These are phyloP conservation scores for Pharnaceum exiguum DNA, from an alignment of 148 eudicot species.

Conservation along the genomic window DNA sequence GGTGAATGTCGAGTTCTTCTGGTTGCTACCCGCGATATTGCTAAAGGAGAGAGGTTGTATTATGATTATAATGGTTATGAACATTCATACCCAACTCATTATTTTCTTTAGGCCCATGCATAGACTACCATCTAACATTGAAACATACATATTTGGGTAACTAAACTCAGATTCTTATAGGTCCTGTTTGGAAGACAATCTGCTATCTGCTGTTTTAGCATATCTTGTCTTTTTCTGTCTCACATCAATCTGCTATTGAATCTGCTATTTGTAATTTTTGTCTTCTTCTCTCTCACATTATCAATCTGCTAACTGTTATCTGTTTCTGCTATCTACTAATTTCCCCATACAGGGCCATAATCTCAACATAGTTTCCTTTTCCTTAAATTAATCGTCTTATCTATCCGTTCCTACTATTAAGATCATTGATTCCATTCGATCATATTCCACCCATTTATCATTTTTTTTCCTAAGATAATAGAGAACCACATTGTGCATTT, in stretches of 20 bases:
- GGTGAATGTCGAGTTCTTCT: constrained; percentile 81
- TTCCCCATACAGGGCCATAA: no score
- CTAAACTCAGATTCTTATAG: constrained; percentile 6
- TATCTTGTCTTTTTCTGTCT: no score
- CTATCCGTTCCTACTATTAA: not conserved
- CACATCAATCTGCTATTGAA: no score
- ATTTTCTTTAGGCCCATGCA: constrained; percentile 44
- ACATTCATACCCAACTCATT: constrained; percentile 86
- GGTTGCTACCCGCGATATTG: constrained; percentile 83
- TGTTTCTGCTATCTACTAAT: no score
- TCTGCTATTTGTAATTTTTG: no score
- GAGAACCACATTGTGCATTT: constrained; percentile 16
- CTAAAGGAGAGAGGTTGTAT: constrained; percentile 88
- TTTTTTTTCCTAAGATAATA: constrained; percentile 10
- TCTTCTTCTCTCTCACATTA: no score
- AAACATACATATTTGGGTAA: not conserved
- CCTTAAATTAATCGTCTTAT: not conserved
- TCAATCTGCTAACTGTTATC: no score
- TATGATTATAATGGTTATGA: constrained; percentile 90
- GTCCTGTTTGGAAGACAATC: no score
- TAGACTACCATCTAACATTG: constrained; percentile 10
- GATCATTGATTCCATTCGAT: not conserved
- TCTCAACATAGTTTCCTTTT: constrained; percentile 1
- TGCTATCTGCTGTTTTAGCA: no score
- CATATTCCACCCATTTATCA: constrained; percentile 12